These are phyloP conservation scores for Neofusicoccum sp. DNA, from an alignment of 2,329 filamentous ascomycete species.

Conservation along the genomic window DNA sequence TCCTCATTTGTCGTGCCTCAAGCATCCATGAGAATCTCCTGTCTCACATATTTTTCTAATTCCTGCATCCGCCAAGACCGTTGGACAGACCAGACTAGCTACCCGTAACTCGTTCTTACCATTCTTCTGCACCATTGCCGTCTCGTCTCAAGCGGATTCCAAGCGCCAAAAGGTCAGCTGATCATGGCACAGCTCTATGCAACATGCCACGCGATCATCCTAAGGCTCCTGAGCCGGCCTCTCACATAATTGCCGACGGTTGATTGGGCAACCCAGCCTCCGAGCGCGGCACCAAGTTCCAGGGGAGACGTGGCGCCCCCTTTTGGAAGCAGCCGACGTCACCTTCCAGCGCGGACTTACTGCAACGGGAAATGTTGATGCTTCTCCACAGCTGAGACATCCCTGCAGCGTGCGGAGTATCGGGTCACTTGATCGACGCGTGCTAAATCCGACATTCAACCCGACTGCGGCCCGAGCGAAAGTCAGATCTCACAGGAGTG, in stretches of 20 bases:
- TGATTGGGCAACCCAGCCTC: not conserved
- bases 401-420: conserved; percentile 15
- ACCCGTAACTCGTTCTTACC: not conserved
- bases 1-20: not conserved
- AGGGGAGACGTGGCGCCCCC: not conserved
- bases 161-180: not conserved
- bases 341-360: not conserved
- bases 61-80: not conserved
- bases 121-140: not conserved
- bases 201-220: not conserved
- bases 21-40: not conserved
- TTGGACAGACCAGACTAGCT: not conserved
- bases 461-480: not conserved
- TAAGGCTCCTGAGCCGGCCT: not conserved
- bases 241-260: not conserved
- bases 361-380: not conserved
- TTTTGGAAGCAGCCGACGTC: not conserved
- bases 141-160: not conserved
- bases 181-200: not conserved
- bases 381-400: conserved; percentile 9
- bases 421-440: conserved; percentile 6
- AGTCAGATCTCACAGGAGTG: not conserved
- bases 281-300: not conserved
- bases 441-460: conserved; percentile 2
- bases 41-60: not conserved